Evolutionary conservation across 2,329 filamentous ascomycete genomes (phyloP).

Genomic region (Colletotrichum tabaci): DNA sequence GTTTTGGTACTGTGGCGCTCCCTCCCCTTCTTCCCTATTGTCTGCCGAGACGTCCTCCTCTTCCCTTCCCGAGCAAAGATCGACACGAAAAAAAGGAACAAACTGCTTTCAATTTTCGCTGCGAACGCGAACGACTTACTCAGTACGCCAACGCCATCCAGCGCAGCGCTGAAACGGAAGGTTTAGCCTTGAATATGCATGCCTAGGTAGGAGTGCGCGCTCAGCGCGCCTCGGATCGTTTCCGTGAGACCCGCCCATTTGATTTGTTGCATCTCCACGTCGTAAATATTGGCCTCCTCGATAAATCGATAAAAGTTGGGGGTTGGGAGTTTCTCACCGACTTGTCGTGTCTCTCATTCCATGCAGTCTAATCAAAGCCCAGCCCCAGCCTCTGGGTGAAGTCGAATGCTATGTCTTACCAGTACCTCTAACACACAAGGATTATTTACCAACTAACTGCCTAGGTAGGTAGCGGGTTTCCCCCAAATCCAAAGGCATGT

Average conservation of each 20-base stretch:
- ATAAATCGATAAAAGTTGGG: slow-evolving; percentile 1
- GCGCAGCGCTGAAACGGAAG: background rate
- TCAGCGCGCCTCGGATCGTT: background rate
- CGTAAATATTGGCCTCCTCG: background rate
- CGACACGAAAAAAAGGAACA: slow-evolving; percentile 1
- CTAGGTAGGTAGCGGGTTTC: too few species aligned
- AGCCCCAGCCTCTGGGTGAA: slow-evolving; percentile 5
- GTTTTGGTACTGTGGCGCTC: too few species aligned
- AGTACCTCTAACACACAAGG: background rate
- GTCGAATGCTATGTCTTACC: slow-evolving; percentile 1
- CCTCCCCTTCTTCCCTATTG: background rate
- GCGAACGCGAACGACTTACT: background rate
- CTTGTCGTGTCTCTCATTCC: slow-evolving; percentile 17
- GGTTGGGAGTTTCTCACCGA: slow-evolving; percentile 30
- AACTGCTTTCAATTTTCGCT: background rate
- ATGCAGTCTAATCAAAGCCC: slow-evolving; percentile 7
- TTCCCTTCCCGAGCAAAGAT: slow-evolving; percentile 11
- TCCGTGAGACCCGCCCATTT: background rate
- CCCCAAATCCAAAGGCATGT: slow-evolving; percentile 10
- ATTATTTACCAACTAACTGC: background rate
- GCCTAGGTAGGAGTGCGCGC: background rate
- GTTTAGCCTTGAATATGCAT: background rate
- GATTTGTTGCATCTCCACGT: background rate
- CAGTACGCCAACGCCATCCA: background rate
- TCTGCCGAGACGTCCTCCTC: background rate